Evolutionary conservation across 306 rosid genomes (phyloP).

Genomic region (Hippophae gyantsensis): DNA sequence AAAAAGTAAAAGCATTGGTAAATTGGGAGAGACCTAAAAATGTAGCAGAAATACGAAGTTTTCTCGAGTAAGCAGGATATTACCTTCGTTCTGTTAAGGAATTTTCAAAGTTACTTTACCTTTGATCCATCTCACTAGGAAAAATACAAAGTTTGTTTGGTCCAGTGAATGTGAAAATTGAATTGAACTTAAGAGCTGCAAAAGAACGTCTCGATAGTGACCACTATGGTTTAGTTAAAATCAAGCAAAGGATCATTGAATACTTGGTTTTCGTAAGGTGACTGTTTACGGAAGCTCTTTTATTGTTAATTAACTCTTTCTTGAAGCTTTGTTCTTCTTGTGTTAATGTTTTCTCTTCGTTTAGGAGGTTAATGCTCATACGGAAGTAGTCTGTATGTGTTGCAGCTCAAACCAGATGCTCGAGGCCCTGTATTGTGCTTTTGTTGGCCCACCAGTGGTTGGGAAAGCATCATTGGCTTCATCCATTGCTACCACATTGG

Average conservation of each 20-base stretch:
- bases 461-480: conserved; percentile 96
- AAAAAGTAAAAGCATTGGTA: too few species aligned
- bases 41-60: too few species aligned
- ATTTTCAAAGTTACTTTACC: too few species aligned
- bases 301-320: too few species aligned
- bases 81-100: too few species aligned
- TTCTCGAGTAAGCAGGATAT: too few species aligned
- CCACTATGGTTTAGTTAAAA: conserved; percentile 86
- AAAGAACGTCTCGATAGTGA: conserved; percentile 82
- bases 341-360: conserved; percentile 1
- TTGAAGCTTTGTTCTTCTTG: conserved; percentile 1
- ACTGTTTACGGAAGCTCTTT: background rate
- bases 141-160: background rate
- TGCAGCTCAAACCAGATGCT: conserved; percentile 98
- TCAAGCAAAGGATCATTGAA: conserved; percentile 90
- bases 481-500: conserved; percentile 90
- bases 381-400: background rate
- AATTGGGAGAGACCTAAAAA: too few species aligned
- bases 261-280: conserved; percentile 96
- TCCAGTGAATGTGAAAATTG: conserved; percentile 54
- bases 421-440: conserved; percentile 96
- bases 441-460: conserved; percentile 98
- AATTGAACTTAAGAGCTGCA: conserved; percentile 75
- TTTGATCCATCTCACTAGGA: too few species aligned
- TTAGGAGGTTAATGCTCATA: conserved; percentile 27